A percentile compares a stretch with the other conserved stretches of the same genome.
Evolutionary conservation across 2,329 filamentous ascomycete genomes (phyloP).

Genomic region (Orbilia quercus): DNA sequence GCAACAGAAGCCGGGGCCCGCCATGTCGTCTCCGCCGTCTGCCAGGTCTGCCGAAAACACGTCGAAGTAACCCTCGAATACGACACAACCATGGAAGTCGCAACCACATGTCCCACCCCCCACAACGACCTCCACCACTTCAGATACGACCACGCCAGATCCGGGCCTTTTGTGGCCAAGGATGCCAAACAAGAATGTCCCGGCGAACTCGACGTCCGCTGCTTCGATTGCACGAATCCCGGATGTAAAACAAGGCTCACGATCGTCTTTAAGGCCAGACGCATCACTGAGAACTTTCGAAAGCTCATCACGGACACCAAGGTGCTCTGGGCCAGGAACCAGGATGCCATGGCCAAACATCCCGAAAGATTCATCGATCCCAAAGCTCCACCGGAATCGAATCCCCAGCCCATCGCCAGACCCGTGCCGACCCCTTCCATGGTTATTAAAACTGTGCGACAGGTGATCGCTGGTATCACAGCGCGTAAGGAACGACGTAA

Average conservation of each 20-base stretch:
- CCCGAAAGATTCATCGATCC: constrained; percentile 38
- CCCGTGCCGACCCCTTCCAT: constrained; percentile 40
- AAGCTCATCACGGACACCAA: constrained; percentile 69
- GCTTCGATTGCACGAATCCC: constrained; percentile 71
- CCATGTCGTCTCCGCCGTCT: constrained; percentile 71
- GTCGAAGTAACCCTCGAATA: constrained; percentile 71
- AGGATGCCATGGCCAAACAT: constrained; percentile 54
- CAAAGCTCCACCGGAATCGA: constrained; percentile 1
- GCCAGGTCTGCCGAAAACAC: constrained; percentile 72
- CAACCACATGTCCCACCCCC: constrained; percentile 65
- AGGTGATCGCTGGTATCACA: constrained; percentile 33
- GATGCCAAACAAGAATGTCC: constrained; percentile 58
- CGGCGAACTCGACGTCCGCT: constrained; percentile 64
- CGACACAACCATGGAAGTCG: constrained; percentile 61
- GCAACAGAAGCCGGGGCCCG: constrained; percentile 64
- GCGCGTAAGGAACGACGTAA: constrained; percentile 27
- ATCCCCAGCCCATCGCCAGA: constrained; percentile 21
- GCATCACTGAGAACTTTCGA: constrained; percentile 67
- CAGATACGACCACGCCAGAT: constrained; percentile 55
- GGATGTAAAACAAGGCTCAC: constrained; percentile 69
- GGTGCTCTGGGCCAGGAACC: constrained; percentile 66
- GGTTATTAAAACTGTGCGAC: constrained; percentile 43
- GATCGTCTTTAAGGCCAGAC: constrained; percentile 68
- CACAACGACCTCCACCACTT: constrained; percentile 72
- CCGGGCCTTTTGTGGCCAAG: constrained; percentile 46